Conservation (phyloP, 345 rosid species). For the Arabis alpina region DNA sequence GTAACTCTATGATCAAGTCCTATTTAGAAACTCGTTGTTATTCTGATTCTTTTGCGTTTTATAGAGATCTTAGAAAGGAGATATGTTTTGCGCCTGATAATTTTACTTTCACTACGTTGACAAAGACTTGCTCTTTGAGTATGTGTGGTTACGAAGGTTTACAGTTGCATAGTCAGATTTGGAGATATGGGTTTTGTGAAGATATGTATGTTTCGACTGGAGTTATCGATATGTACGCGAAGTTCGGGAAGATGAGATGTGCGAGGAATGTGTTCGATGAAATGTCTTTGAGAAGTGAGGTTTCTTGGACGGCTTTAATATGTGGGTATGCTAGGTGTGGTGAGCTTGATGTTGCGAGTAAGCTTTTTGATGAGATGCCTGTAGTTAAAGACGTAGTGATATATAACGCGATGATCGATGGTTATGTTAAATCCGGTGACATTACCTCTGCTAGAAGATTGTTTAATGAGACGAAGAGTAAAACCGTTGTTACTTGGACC, state of each 20-base stretch:
- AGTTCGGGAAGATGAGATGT: slow-evolving; percentile 49
- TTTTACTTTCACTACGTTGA: slow-evolving; percentile 62
- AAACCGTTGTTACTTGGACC: slow-evolving; percentile 78
- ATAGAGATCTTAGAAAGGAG: slow-evolving; percentile 51
- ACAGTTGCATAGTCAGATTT: slow-evolving; percentile 57
- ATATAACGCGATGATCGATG: slow-evolving; percentile 66
- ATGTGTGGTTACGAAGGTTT: slow-evolving; percentile 54
- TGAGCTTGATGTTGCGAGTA: slow-evolving; percentile 52
- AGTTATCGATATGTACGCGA: slow-evolving; percentile 71
- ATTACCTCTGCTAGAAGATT: slow-evolving; percentile 58
- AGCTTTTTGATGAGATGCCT: slow-evolving; percentile 62
- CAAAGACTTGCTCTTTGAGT: slow-evolving; percentile 53
- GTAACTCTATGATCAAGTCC: slow-evolving; percentile 72
- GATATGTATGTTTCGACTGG: slow-evolving; percentile 72
- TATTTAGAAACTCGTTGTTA: slow-evolving; percentile 51
- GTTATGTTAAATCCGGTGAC: slow-evolving; percentile 69
- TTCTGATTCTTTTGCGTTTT: slow-evolving; percentile 53
- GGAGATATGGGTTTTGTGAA: slow-evolving; percentile 57
- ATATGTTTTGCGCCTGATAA: slow-evolving; percentile 60
- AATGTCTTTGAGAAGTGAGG: slow-evolving; percentile 62
- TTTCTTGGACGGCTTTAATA: slow-evolving; percentile 79
- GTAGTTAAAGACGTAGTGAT: slow-evolving; percentile 55
- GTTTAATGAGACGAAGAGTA: slow-evolving; percentile 57
- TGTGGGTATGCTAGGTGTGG: slow-evolving; percentile 63
- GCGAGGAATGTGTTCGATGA: slow-evolving; percentile 67